Evolutionary conservation across 768 basidiomycete species (phyloP).

Genomic region (Tulasnella sp.): DNA sequence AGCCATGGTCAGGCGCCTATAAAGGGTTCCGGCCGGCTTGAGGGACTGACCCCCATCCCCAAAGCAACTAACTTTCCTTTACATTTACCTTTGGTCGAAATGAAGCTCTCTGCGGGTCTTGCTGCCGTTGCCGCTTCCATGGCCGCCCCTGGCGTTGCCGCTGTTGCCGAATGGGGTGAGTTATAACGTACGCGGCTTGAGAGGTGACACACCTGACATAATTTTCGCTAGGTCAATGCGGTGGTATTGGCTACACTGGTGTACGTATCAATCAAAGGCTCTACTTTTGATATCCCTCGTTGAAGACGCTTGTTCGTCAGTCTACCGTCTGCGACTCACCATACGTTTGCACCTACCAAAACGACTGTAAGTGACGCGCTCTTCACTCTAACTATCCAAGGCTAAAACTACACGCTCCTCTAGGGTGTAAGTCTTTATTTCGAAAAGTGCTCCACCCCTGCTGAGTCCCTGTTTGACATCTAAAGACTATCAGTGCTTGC

Average conservation of each 20-base stretch:
- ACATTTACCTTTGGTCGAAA: neutral
- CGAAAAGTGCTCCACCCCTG: neutral
- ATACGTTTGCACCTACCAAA: slow-evolving; percentile 43
- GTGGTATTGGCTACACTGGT: slow-evolving; percentile 41
- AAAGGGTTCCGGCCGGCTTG: neutral
- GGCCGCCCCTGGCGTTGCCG: slow-evolving; percentile 14
- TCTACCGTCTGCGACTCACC: slow-evolving; percentile 48
- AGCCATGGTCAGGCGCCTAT: too few relatives aligned
- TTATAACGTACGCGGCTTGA: slow-evolving; percentile 24
- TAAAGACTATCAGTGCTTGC: neutral
- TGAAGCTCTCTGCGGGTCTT: slow-evolving; percentile 25
- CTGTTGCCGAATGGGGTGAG: slow-evolving; percentile 15
- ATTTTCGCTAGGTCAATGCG: neutral
- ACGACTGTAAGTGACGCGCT: slow-evolving; percentile 38
- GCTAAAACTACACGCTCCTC: neutral
- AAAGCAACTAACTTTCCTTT: neutral
- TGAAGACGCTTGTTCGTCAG: neutral
- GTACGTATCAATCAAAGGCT: neutral
- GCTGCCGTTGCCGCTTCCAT: slow-evolving; percentile 13
- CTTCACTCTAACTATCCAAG: neutral
- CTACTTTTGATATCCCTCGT: neutral
- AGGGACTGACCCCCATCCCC: neutral
- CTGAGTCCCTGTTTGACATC: neutral
- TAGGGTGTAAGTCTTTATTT: neutral
- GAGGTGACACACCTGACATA: too few relatives aligned